Evolutionary conservation across 2,329 filamentous ascomycete genomes (phyloP), one percentile per base, ranked within the genome.

Genomic region (Aspergillus novofumigatus): DNA sequence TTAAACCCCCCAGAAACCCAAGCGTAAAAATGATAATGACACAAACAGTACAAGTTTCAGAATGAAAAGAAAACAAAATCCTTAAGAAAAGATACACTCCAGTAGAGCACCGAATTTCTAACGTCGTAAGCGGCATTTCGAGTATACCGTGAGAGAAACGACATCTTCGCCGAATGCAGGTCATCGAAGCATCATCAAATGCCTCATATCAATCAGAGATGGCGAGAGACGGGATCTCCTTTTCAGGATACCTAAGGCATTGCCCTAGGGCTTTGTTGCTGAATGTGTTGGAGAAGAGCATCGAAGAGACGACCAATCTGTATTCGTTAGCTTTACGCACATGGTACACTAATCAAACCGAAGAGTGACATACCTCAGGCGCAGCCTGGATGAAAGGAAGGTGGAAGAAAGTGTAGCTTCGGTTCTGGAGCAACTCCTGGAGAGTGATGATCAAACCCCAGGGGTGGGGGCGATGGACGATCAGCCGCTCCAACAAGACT

Each of bases 381-480:
- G 88, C 86, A 63, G 88, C 84, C 79, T 96, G 95, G 76, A 97
- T 90, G 68, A 96, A 97, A 26, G 91, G 90, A 64, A 96, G 81
- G 52, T 94, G 90, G 80, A 95, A 97, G 80, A 99, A 96, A 69
- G 86, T 86, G 74, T 93, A 95, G 70, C 87, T 90, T 54, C 90
- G 87, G 72, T 96, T 97, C 80, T 96, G 95, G 64, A 96, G 81
- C 56, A 99, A 83, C 78, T 97, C 94, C 61, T 94, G 79, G 59
- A 96, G 83, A 38, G 92, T 93, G 61, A 92, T 87, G 71, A 97
- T 87, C 47, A 99, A 79, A 11, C 95, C 95, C 93, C 93, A 97
- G 20, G 95, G 93, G 72, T 97, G 93, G 53, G 93, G 93, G 77
- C 92, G 91, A 72, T 91, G 91, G 23, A 91, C 89, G 58, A 95